Percentiles rank a stretch among this genome's conserved stretches.
Conservation (phyloP, 768 basidiomycete species). For the Suillus fuscotomentosus region DNA sequence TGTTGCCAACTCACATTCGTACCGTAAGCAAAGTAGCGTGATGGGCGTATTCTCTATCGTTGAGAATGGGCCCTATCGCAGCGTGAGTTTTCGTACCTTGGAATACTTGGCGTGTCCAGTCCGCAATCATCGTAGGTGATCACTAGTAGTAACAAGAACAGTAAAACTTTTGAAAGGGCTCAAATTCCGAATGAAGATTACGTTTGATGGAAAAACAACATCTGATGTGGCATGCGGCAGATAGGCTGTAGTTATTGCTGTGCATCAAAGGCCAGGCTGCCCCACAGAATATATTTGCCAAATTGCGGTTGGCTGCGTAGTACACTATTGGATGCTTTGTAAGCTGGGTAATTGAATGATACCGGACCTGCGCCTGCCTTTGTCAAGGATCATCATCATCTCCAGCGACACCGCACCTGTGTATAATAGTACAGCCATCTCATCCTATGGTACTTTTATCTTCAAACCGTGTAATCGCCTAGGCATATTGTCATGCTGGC, state of each 20-base stretch:
- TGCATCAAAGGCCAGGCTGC: background rate
- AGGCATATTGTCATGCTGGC: slow-evolving; percentile 29
- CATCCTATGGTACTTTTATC: slow-evolving; percentile 1
- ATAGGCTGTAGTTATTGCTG: background rate
- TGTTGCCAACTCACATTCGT: background rate
- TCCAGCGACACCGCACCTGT: slow-evolving; percentile 1
- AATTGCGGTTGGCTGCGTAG: too few species aligned
- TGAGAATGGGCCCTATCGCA: background rate
- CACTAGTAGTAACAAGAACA: background rate
- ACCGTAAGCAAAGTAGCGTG: background rate
- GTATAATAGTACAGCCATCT: background rate
- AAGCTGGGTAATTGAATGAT: background rate
- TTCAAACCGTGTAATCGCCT: background rate
- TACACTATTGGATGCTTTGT: background rate
- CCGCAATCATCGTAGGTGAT: background rate
- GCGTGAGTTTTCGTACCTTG: background rate
- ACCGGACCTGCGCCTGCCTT: background rate
- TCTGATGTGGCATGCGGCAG: background rate
- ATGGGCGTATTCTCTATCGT: too few species aligned
- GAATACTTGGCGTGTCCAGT: background rate
- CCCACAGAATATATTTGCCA: too few species aligned
- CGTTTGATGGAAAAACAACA: background rate
- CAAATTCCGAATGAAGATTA: background rate
- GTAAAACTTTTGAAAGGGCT: background rate
- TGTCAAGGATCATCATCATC: background rate